These are phyloP conservation scores for Penicillium soppii DNA, from an alignment of 495 filamentous ascomycete species.

Conservation along the genomic window DNA sequence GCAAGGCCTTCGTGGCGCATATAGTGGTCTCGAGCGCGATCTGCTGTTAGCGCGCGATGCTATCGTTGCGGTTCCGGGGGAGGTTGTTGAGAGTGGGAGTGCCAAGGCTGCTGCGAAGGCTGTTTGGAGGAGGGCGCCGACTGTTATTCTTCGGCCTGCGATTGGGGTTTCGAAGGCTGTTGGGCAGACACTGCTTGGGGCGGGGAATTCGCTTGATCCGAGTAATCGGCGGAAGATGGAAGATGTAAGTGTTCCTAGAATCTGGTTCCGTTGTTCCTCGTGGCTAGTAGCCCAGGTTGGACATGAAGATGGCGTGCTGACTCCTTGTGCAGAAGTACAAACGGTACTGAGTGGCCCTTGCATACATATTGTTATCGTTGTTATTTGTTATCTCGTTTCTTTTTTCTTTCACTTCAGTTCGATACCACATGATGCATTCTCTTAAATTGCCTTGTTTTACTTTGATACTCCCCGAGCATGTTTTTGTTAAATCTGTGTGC, in stretches of 20 bases:
- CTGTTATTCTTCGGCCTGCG: slow-evolving; percentile 83
- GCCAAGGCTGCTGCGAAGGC: slow-evolving; percentile 80
- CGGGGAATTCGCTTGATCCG: slow-evolving; percentile 90
- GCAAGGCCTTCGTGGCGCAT: slow-evolving; percentile 81
- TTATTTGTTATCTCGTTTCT: slow-evolving; percentile 8
- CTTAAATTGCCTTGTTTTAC: slow-evolving; percentile 4
- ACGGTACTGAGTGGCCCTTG: slow-evolving; percentile 29
- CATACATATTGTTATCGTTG: background rate
- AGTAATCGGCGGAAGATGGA: slow-evolving; percentile 79
- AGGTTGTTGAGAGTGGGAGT: slow-evolving; percentile 81
- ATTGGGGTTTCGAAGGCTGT: slow-evolving; percentile 90
- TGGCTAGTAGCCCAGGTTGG: no score
- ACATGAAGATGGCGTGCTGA: no score
- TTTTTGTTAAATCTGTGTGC: slow-evolving; percentile 1
- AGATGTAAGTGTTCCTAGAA: slow-evolving; percentile 75
- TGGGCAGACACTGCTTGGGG: slow-evolving; percentile 83
- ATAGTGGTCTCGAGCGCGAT: slow-evolving; percentile 79
- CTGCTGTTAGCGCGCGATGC: slow-evolving; percentile 81
- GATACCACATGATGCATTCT: slow-evolving; percentile 8
- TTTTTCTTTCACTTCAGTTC: slow-evolving; percentile 4
- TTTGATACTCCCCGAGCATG: background rate
- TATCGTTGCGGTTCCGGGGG: slow-evolving; percentile 90
- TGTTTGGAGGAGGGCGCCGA: slow-evolving; percentile 79
- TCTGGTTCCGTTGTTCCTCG: no score
- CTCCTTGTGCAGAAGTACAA: slow-evolving; percentile 40